Evolutionary conservation across 1,284 basidiomycete species (phyloP).

Genomic region (Cutaneotrichosporon sp.): DNA sequence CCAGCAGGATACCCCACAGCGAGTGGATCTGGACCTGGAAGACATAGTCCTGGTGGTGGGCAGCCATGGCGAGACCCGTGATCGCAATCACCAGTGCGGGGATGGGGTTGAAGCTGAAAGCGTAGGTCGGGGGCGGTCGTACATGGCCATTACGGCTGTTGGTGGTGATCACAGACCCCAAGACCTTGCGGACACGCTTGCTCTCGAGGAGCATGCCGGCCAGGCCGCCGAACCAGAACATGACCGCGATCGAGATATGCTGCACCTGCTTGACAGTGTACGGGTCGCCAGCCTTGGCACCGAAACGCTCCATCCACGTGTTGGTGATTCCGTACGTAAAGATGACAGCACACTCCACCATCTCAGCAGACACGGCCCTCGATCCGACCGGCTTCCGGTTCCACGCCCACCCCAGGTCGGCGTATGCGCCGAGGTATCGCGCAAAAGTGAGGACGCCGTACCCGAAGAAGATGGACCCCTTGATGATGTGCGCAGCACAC

Average conservation of each 20-base stretch:
- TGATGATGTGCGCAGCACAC: slow-evolving; percentile 90
- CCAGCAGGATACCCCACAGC: slow-evolving; percentile 89
- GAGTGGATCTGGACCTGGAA: slow-evolving; percentile 74
- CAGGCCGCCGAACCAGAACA: slow-evolving; percentile 90
- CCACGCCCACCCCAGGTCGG: slow-evolving; percentile 93
- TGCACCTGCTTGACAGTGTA: slow-evolving; percentile 91
- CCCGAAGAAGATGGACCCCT: slow-evolving; percentile 84
- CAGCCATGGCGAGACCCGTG: slow-evolving; percentile 93
- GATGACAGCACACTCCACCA: slow-evolving; percentile 79
- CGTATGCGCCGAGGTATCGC: slow-evolving; percentile 84
- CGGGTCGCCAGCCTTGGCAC: slow-evolving; percentile 71
- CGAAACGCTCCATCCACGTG: slow-evolving; percentile 96
- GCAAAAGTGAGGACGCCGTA: slow-evolving; percentile 86
- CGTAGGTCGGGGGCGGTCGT: slow-evolving; percentile 66
- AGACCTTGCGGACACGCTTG: slow-evolving; percentile 56
- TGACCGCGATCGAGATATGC: slow-evolving; percentile 82
- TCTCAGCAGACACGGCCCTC: slow-evolving; percentile 66
- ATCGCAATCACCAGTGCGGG: slow-evolving; percentile 88
- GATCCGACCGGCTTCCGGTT: slow-evolving; percentile 53
- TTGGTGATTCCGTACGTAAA: slow-evolving; percentile 87
- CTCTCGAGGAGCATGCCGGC: slow-evolving; percentile 88
- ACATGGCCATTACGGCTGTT: slow-evolving; percentile 30
- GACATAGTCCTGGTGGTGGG: slow-evolving; percentile 78
- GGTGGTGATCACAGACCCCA: slow-evolving; percentile 26
- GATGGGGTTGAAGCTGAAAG: slow-evolving; percentile 85